Conservation (phyloP, 345 rosid genomes). For the Rhizophora mangle region DNA sequence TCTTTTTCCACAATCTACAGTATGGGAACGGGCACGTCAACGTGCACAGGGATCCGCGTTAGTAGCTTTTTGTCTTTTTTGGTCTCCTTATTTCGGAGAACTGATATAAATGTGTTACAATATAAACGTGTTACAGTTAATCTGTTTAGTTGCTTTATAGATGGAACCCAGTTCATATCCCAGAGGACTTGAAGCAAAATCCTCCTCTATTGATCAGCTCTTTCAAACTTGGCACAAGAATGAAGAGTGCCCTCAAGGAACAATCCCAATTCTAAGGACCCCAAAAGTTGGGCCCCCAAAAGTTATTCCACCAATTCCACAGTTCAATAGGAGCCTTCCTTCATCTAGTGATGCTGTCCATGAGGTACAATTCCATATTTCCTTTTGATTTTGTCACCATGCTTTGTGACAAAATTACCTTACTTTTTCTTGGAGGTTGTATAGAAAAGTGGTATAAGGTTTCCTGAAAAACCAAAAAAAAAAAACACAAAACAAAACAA, state of each 20-base stretch:
- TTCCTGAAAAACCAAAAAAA: no score
- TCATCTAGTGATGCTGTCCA: slow-evolving; percentile 7
- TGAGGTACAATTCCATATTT: neutral
- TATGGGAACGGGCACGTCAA: no score
- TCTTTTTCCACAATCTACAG: no score
- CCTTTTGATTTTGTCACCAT: neutral
- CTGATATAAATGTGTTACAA: no score
- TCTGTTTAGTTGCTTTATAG: neutral
- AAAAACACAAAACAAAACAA: no score
- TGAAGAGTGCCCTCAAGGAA: slow-evolving; percentile 32
- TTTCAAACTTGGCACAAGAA: slow-evolving; percentile 19
- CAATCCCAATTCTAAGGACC: slow-evolving; percentile 25
- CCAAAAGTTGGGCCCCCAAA: slow-evolving; percentile 15
- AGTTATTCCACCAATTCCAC: slow-evolving; percentile 24
- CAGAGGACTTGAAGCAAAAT: neutral
- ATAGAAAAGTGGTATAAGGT: no score
- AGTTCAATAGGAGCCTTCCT: neutral
- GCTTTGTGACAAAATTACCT: neutral
- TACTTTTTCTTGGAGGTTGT: neutral
- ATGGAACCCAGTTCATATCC: slow-evolving; percentile 19
- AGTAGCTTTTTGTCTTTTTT: neutral
- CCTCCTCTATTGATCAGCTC: neutral
- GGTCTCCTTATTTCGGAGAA: no score
- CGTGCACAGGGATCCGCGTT: neutral
- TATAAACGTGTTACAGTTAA: no score